Evolutionary conservation across 2,329 filamentous ascomycete species (phyloP).

Genomic region (Beauveria bassiana): DNA sequence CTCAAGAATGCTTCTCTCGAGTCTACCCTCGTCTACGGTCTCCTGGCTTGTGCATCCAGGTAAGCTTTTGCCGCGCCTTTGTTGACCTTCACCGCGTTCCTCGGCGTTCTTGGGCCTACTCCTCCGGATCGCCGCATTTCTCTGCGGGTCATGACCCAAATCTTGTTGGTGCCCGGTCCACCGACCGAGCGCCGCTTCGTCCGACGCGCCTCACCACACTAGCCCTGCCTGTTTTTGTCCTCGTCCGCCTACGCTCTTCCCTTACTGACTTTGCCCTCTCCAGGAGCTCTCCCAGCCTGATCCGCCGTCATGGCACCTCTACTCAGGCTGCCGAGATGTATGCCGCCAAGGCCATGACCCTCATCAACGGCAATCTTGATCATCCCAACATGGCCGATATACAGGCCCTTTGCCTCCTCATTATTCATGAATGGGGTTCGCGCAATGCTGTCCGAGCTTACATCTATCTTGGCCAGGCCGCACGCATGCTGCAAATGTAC

Average conservation of each 20-base stretch:
- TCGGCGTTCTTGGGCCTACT: constrained; percentile 1
- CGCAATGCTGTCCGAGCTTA: constrained; percentile 55
- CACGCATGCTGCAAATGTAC: constrained; percentile 59
- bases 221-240: not conserved
- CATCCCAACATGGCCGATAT: constrained; percentile 54
- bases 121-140: constrained; percentile 1
- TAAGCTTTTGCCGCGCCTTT: constrained; percentile 29
- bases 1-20: constrained; percentile 50
- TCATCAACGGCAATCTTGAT: constrained; percentile 51
- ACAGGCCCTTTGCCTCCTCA: constrained; percentile 52
- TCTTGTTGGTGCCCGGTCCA: constrained; percentile 12
- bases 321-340: constrained; percentile 51
- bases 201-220: not conserved
- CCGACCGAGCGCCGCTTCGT: constrained; percentile 5
- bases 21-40: constrained; percentile 48
- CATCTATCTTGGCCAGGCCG: constrained; percentile 54
- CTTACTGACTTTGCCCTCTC: not conserved
- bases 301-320: constrained; percentile 51
- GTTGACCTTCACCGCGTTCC: constrained; percentile 15
- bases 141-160: constrained; percentile 9
- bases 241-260: not conserved
- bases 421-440: constrained; percentile 56
- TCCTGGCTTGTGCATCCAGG: constrained; percentile 50
- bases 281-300: constrained; percentile 48
- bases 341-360: constrained; percentile 47